phyloP scores from a whole-genome alignment of 495 filamentous ascomycete genomes.

The Letharia lupina region DNA sequence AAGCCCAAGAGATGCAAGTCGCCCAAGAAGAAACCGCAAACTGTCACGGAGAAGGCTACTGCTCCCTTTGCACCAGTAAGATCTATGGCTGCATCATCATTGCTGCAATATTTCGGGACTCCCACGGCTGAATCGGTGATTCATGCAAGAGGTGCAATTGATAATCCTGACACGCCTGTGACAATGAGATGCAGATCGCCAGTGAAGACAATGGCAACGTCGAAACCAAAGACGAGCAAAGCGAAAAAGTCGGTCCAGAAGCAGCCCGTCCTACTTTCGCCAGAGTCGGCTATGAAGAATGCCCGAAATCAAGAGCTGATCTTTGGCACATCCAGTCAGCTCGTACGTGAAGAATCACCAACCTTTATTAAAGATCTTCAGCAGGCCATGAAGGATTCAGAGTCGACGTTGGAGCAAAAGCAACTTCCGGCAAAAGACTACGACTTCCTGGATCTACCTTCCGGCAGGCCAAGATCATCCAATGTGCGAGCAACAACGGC shows the following conservation, averaged over 20 bases:
- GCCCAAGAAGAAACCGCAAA: slow-evolving; percentile 65
- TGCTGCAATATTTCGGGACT: slow-evolving; percentile 31
- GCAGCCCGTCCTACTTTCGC: slow-evolving; percentile 58
- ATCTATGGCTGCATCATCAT: slow-evolving; percentile 23
- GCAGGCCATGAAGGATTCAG: slow-evolving; percentile 57
- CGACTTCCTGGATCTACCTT: background rate
- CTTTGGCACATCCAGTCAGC: slow-evolving; percentile 89
- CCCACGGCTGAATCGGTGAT: background rate
- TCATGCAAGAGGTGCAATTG: background rate
- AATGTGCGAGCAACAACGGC: slow-evolving; percentile 28
- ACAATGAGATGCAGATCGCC: slow-evolving; percentile 24
- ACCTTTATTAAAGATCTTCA: slow-evolving; percentile 59
- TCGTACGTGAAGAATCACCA: slow-evolving; percentile 69
- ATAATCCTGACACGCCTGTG: slow-evolving; percentile 23
- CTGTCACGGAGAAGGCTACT: slow-evolving; percentile 78
- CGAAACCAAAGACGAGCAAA: slow-evolving; percentile 31
- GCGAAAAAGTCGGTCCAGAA: slow-evolving; percentile 34
- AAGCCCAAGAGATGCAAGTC: slow-evolving; percentile 44
- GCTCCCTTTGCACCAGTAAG: slow-evolving; percentile 54
- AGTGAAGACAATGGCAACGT: slow-evolving; percentile 27
- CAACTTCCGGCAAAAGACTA: background rate
- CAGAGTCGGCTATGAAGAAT: slow-evolving; percentile 58
- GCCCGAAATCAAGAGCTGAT: slow-evolving; percentile 71
- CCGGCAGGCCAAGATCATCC: slow-evolving; percentile 5
- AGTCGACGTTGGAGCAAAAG: slow-evolving; percentile 16